Evolutionary conservation across 1,284 basidiomycete species (phyloP), one percentile per base, ranked within the genome.

Genomic region (Polyporus tsugae): DNA sequence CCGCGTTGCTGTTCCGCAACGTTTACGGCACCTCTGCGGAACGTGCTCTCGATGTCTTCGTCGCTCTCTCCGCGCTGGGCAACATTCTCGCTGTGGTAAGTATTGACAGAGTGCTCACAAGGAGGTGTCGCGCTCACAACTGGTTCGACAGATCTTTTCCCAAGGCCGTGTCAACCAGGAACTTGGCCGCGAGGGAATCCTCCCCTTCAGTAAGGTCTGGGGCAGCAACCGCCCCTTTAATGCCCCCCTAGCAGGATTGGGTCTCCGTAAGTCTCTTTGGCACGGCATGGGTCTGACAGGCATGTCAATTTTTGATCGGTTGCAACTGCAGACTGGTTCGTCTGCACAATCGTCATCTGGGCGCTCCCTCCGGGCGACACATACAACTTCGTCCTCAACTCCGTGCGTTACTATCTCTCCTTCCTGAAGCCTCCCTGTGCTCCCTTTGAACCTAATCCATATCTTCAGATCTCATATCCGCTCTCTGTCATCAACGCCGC

Each of bases 111-210:
- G 25, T 58, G 10, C 7, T 2, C n/a, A 4, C n/a, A 6, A n/a
- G 9, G 2, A 6, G 33, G 6, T 38, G 3, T n/a, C 5, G 55
- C 19, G 35, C 29, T 57, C 9, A 57, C 9, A 33, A 38, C 1
- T 19, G 36, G 10, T 13, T 38, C 9, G 33, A 13, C n/a, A 58
- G 55, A 82, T 89, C 66, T 91, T 91, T 72, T 76, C 84, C 2
- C 87, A 89, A 74, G 88, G 88, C 17, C 80, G 90, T 87, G 88
- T 91, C n/a, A 84, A 89, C 15, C 90, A 91, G 77, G 90, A 91
- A 77, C 82, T 91, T 11, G 90, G 89, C 1, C 83, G 89, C 10
- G 89, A 90, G 73, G 90, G 89, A 0, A 81, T 91, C 52, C 79
- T 91, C 9, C 90, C 90, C 0, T 89, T 79, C 70, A 85, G 89